phyloP scores from a whole-genome alignment of 768 basidiomycete genomes.

The Porpolomopsis calyptriformis region DNA sequence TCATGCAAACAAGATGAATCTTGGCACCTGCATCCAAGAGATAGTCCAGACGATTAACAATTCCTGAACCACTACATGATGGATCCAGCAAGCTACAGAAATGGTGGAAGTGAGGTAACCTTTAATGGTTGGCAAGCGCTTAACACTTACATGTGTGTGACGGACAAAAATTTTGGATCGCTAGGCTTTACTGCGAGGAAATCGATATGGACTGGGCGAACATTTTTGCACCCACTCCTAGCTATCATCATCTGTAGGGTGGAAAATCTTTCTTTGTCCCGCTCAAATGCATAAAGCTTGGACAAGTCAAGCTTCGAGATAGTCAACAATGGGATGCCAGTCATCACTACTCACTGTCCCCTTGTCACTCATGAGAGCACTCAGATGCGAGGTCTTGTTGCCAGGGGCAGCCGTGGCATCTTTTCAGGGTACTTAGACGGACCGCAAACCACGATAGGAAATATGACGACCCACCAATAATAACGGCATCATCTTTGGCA shows the following conservation, averaged over 20 bases:
- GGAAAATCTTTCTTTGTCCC: constrained; percentile 68
- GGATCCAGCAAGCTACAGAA: constrained; percentile 74
- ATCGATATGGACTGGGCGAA: constrained; percentile 63
- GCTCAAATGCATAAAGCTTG: constrained; percentile 82
- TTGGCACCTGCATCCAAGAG: constrained; percentile 58
- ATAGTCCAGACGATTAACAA: constrained; percentile 82
- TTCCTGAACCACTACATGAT: constrained; percentile 92
- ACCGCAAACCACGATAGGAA: constrained; percentile 20
- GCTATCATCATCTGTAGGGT: constrained; percentile 79
- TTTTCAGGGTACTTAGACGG: neutral
- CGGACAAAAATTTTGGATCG: constrained; percentile 48
- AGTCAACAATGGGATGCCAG: neutral
- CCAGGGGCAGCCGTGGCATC: constrained; percentile 94
- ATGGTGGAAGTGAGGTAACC: neutral
- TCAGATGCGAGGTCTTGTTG: constrained; percentile 93
- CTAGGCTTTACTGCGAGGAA: constrained; percentile 72
- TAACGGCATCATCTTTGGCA: constrained; percentile 36
- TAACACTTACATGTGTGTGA: constrained; percentile 75
- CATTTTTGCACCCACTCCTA: constrained; percentile 79
- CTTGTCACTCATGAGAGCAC: constrained; percentile 73
- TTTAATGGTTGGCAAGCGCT: neutral
- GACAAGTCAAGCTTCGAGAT: neutral
- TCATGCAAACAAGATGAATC: neutral
- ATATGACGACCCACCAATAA: constrained; percentile 91
- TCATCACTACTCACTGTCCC: constrained; percentile 49